Conservation (phyloP, 2,329 filamentous ascomycete genomes). For the Orbilia brochopaga region DNA sequence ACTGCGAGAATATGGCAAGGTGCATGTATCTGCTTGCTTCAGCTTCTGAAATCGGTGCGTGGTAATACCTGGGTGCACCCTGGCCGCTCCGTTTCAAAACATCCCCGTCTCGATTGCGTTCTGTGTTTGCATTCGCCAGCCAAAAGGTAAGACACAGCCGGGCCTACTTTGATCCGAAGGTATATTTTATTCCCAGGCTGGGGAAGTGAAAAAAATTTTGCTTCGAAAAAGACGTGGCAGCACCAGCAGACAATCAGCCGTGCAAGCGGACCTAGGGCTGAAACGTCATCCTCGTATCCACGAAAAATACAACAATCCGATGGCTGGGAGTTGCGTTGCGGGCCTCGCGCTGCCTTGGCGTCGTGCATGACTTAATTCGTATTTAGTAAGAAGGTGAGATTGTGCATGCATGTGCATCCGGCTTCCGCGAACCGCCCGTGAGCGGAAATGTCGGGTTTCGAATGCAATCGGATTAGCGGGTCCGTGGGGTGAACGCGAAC, state of each 20-base stretch:
- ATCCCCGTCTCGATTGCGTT: constrained; percentile 11
- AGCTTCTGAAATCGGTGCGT: constrained; percentile 10
- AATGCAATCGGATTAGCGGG: too few relatives aligned
- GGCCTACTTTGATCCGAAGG: constrained; percentile 26
- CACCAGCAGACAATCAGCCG: constrained; percentile 15
- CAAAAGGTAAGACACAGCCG: constrained; percentile 19
- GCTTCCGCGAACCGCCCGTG: too few relatives aligned
- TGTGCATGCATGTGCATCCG: too few relatives aligned
- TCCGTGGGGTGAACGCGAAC: too few relatives aligned
- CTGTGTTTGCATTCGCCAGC: constrained; percentile 35
- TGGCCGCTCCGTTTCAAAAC: constrained; percentile 38
- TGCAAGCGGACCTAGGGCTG: constrained; percentile 18
- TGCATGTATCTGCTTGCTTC: not conserved
- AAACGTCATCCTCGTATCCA: constrained; percentile 8
- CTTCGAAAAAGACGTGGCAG: constrained; percentile 27
- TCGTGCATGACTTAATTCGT: not conserved
- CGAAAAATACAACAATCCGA: constrained; percentile 26
- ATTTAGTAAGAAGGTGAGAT: too few relatives aligned
- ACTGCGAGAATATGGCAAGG: constrained; percentile 13
- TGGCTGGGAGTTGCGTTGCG: constrained; percentile 5
- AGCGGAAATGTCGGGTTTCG: too few relatives aligned
- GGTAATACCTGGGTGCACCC: constrained; percentile 13
- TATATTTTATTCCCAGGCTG: not conserved
- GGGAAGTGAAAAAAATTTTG: constrained; percentile 9
- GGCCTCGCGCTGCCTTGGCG: not conserved